Conservation (phyloP, 2,329 filamentous ascomycete genomes). For the Sporothrix schenckii region DNA sequence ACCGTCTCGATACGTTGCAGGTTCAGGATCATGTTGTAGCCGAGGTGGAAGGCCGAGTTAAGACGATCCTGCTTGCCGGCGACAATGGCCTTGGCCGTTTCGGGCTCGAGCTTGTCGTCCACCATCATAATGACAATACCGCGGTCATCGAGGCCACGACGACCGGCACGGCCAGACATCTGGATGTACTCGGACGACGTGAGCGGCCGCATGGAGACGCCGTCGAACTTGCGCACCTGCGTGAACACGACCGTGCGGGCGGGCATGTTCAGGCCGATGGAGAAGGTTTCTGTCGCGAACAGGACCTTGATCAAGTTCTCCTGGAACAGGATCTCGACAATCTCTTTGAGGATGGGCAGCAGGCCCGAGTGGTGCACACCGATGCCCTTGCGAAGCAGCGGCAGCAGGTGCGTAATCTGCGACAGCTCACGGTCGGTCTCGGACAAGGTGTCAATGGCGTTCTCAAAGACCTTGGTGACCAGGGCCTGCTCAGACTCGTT, state of each 20-base stretch:
- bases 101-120: conserved; percentile 91
- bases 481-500: conserved; percentile 93
- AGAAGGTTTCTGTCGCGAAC: conserved; percentile 98
- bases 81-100: conserved; percentile 91
- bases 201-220: conserved; percentile 75
- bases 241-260: conserved; percentile 99
- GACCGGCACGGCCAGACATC: conserved; percentile 96
- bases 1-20: conserved; percentile 98
- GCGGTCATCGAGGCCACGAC: conserved; percentile 94
- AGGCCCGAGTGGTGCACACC: conserved; percentile 97
- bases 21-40: conserved; percentile 99
- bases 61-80: conserved; percentile 95
- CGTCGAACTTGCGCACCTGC: conserved; percentile 93
- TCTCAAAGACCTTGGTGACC: conserved; percentile 92
- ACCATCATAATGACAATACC: conserved; percentile 99
- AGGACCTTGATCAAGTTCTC: conserved; percentile 97
- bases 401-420: conserved; percentile 88
- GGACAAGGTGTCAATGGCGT: conserved; percentile 87
- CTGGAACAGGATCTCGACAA: conserved; percentile 98
- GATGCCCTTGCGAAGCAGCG: conserved; percentile 85
- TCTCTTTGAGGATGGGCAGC: conserved; percentile 94
- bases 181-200: conserved; percentile 97
- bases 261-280: conserved; percentile 98
- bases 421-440: conserved; percentile 87
- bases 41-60: conserved; percentile 95